Conservation (phyloP, 495 filamentous ascomycete genomes). For the Aspergillus nidulans region DNA sequence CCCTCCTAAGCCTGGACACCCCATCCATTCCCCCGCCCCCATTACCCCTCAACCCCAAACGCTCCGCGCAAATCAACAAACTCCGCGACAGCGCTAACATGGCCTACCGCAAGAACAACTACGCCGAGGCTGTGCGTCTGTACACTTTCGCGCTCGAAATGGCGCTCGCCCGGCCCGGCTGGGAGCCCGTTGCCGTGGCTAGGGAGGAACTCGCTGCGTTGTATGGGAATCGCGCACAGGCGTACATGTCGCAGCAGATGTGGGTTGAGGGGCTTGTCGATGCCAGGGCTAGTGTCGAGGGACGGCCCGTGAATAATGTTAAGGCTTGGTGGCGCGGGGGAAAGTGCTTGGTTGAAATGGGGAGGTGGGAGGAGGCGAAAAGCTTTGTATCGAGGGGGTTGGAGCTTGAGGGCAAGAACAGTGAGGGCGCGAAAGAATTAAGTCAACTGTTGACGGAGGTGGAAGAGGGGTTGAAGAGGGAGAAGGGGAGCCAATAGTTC, state of each 20-base stretch:
- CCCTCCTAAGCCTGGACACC: constrained; percentile 54
- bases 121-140: constrained; percentile 70
- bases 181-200: constrained; percentile 80
- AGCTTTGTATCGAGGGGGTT: constrained; percentile 67
- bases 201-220: constrained; percentile 76
- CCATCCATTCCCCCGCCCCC: constrained; percentile 68
- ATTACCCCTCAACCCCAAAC: constrained; percentile 78
- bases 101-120: constrained; percentile 69
- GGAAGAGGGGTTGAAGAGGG: constrained; percentile 39
- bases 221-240: constrained; percentile 86
- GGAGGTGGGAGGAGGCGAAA: constrained; percentile 73
- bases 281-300: constrained; percentile 84
- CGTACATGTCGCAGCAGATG: constrained; percentile 68
- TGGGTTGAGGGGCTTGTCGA: constrained; percentile 84
- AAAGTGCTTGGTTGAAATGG: constrained; percentile 86
- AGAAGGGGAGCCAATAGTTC: neutral
- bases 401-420: constrained; percentile 77
- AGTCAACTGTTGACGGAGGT: constrained; percentile 65
- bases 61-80: constrained; percentile 77
- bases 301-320: constrained; percentile 77
- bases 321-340: constrained; percentile 92
- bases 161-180: constrained; percentile 73
- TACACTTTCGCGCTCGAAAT: constrained; percentile 84
- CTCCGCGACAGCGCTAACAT: constrained; percentile 84
- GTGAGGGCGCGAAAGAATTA: constrained; percentile 58